phyloP scores from a whole-genome alignment of 2,329 filamentous ascomycete genomes.

The Sporothrix dimorphospora region DNA sequence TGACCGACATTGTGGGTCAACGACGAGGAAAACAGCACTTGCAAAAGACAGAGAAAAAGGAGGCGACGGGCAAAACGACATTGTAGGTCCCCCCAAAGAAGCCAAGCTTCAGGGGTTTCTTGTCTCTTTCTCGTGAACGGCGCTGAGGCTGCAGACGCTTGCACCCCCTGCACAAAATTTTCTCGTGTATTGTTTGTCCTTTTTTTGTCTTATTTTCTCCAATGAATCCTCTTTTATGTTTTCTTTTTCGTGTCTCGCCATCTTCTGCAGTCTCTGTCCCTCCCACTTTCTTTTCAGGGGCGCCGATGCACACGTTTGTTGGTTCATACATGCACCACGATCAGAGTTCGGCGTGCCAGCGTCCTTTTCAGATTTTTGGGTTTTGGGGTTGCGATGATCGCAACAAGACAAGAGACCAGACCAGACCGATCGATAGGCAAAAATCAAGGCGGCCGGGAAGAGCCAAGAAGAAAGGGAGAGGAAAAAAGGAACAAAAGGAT shows the following conservation, averaged over 20 bases:
- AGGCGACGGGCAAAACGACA: not conserved
- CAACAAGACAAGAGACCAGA: constrained; percentile 7
- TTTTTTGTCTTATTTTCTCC: not conserved
- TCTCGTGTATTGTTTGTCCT: not conserved
- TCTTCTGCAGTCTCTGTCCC: constrained; percentile 6
- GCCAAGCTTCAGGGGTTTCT: constrained; percentile 23
- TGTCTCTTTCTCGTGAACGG: not conserved
- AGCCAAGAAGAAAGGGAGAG: not conserved
- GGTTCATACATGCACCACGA: not conserved
- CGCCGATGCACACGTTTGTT: not conserved
- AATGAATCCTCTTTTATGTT: not conserved
- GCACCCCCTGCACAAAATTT: constrained; percentile 18
- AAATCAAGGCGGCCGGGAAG: not conserved
- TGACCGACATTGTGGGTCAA: constrained; percentile 16
- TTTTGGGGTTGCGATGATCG: not conserved
- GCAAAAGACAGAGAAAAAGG: not conserved
- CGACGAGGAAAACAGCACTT: not conserved
- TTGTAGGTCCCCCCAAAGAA: constrained; percentile 14
- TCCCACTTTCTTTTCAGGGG: constrained; percentile 24
- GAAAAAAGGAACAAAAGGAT: not conserved
- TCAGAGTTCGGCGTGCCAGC: not conserved
- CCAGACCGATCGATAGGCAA: constrained; percentile 3
- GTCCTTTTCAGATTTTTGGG: not conserved
- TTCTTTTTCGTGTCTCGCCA: constrained; percentile 7
- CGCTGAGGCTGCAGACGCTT: not conserved